phyloP scores from a whole-genome alignment of 2,329 filamentous ascomycete genomes.

The Trichoderma brevicompactum region DNA sequence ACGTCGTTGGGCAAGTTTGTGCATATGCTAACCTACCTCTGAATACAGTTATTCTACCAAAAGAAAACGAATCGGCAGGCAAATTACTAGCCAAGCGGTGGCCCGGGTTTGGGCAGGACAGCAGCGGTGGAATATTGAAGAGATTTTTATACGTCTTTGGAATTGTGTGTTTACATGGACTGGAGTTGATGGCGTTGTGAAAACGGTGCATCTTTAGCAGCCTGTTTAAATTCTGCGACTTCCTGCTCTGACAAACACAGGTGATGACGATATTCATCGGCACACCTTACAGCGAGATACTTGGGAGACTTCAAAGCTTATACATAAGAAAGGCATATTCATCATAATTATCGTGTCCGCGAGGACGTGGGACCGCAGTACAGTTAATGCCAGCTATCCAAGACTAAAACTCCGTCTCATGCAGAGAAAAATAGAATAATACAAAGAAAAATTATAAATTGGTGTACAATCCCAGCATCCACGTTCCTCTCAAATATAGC shows the following conservation, averaged over 20 bases:
- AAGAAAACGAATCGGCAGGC: slow-evolving; percentile 67
- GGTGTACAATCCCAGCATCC: slow-evolving; percentile 14
- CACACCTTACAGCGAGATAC: background rate
- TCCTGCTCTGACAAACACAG: background rate
- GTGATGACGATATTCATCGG: background rate
- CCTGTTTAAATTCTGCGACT: background rate
- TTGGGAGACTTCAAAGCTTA: background rate
- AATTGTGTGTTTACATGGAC: slow-evolving; percentile 10
- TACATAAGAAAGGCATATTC: slow-evolving; percentile 23
- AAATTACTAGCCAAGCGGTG: slow-evolving; percentile 55
- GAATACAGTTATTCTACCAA: slow-evolving; percentile 62
- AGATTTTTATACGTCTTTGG: slow-evolving; percentile 24
- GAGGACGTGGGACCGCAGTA: slow-evolving; percentile 19
- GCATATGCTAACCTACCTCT: slow-evolving; percentile 16
- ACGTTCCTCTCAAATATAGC: slow-evolving; percentile 73
- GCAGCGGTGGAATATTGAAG: slow-evolving; percentile 23
- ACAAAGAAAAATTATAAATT: slow-evolving; percentile 25
- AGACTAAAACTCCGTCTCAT: slow-evolving; percentile 39
- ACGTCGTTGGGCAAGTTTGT: too few relatives aligned
- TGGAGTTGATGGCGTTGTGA: slow-evolving; percentile 28
- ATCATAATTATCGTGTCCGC: slow-evolving; percentile 30
- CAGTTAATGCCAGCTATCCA: slow-evolving; percentile 26
- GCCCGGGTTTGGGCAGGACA: slow-evolving; percentile 54
- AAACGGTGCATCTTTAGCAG: background rate
- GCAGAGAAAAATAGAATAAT: slow-evolving; percentile 30